Evolutionary conservation across 176 grass and related monocot genomes (phyloP).

Genomic region (Poa annua): DNA sequence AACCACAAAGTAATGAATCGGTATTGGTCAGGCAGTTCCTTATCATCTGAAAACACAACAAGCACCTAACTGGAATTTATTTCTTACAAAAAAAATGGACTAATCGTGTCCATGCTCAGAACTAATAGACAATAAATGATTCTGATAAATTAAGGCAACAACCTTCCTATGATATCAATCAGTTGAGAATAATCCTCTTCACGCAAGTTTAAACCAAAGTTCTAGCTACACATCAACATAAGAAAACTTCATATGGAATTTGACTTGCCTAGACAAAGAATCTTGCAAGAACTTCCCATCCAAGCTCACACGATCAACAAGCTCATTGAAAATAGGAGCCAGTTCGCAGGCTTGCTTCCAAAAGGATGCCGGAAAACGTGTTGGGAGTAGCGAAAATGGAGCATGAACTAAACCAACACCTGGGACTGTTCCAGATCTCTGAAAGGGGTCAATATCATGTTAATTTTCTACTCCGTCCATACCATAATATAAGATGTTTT

Average conservation of each 20-base stretch:
- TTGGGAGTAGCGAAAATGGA: constrained; percentile 70
- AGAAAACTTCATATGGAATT: background rate
- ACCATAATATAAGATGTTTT: too few species aligned
- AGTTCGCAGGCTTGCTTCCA: constrained; percentile 84
- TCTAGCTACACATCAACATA: background rate
- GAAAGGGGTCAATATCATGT: constrained; percentile 37
- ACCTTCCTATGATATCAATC: background rate
- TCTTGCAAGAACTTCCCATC: constrained; percentile 82
- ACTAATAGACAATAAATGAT: background rate
- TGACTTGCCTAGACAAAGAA: constrained; percentile 72
- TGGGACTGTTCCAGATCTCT: constrained; percentile 82
- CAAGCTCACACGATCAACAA: constrained; percentile 92
- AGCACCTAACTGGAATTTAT: background rate
- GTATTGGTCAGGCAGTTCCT: background rate
- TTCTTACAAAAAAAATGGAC: background rate
- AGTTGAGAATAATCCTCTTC: background rate
- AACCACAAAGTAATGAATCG: background rate
- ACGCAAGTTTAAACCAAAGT: background rate
- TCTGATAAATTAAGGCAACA: background rate
- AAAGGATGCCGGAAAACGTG: constrained; percentile 49
- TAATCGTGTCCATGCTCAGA: background rate
- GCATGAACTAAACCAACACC: constrained; percentile 91
- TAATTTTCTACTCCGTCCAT: background rate
- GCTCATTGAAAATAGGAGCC: constrained; percentile 85
- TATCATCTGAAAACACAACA: constrained; percentile 3